Evolutionary conservation across 768 basidiomycete species (phyloP), one percentile per base, ranked within the genome.

Genomic region (Hypholoma sublateritium): DNA sequence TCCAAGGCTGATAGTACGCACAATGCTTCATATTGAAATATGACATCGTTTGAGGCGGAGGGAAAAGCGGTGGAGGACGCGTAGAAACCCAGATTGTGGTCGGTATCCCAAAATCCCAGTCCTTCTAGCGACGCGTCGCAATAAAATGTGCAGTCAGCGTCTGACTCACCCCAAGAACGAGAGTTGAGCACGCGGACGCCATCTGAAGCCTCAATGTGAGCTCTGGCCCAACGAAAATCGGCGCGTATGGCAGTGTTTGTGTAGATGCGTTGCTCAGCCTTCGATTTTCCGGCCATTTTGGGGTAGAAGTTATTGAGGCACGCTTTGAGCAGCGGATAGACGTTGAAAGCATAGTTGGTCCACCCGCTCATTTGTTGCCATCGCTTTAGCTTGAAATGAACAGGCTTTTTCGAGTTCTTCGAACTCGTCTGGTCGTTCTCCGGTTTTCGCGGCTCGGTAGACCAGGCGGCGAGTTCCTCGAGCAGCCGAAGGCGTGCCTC

Each of bases 341-440:
- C 71, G 50, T 79, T 80, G 21, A 80, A 62, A 0, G 63, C 57
- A 77, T 77, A 79, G 49, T 78, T 79, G 11, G 69, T 17, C 71
- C 70, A 77, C 0, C 75, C 77, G 0, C 67, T 67, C 0, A 79
- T 3, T 3, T 42, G 34, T 12, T 65, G 60, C 50, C 62, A 77
- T 8, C 65, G 36, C 0, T 55, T 41, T 28, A 55, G 45, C 46
- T 39, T 43, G 36, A 46, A 56, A 36, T 16, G 34, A 9, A 12
- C 17, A 7, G 43, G 4, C 11, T 39, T 13, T 16, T 16, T 45
- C 16, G 43, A 22, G 13, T 2, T 17, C 14, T 21, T n/a, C 22
- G 45, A 28, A 6, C 5, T 22, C 4, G 13, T 25, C 1, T 21
- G 17, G 7, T 36, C 39, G 1, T 8, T 17, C 50, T 7, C 13